Evolutionary conservation across 108 stramenopile genomes (phyloP).

Genomic region (Cylindrotheca closterium): DNA sequence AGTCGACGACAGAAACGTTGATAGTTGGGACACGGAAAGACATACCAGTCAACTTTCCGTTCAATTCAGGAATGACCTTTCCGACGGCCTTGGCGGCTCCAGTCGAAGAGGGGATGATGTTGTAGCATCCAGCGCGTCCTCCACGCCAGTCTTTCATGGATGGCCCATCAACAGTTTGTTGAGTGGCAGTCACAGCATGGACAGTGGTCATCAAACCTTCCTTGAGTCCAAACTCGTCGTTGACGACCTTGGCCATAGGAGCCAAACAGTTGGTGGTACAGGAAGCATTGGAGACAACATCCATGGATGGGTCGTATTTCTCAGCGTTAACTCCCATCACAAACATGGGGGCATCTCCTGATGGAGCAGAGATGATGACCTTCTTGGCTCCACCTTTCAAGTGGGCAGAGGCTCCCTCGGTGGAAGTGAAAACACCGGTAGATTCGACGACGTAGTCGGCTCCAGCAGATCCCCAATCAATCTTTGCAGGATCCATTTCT

Average conservation of each 20-base stretch:
- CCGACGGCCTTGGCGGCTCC: slow-evolving; percentile 97
- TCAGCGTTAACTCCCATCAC: slow-evolving; percentile 97
- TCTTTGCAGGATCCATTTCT: slow-evolving; percentile 93
- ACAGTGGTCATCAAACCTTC: slow-evolving; percentile 99
- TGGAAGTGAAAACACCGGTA: slow-evolving; percentile 93
- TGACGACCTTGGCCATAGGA: slow-evolving; percentile 97
- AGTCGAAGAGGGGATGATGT: slow-evolving; percentile 97
- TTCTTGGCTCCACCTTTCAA: slow-evolving; percentile 95
- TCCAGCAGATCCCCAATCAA: slow-evolving; percentile 90
- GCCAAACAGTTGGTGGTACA: slow-evolving; percentile 99
- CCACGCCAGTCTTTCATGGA: slow-evolving; percentile 99
- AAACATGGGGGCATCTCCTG: slow-evolving; percentile 97
- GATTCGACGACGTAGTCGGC: slow-evolving; percentile 97
- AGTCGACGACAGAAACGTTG: slow-evolving; percentile 98
- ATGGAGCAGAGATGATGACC: slow-evolving; percentile 97
- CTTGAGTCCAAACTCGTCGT: slow-evolving; percentile 96
- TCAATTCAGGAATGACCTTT: slow-evolving; percentile 95
- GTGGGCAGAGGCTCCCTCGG: slow-evolving; percentile 83
- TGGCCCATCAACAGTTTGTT: slow-evolving; percentile 97
- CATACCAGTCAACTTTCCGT: slow-evolving; percentile 99
- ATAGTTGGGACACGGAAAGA: slow-evolving; percentile 99
- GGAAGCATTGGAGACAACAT: slow-evolving; percentile 98
- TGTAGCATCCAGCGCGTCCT: slow-evolving; percentile 96
- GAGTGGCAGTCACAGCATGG: slow-evolving; percentile 98
- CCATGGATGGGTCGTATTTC: slow-evolving; percentile 87